Base-by-base conservation (phyloP, 176 grass and related monocot genomes). In the Rhynchospora tenuis region DNA sequence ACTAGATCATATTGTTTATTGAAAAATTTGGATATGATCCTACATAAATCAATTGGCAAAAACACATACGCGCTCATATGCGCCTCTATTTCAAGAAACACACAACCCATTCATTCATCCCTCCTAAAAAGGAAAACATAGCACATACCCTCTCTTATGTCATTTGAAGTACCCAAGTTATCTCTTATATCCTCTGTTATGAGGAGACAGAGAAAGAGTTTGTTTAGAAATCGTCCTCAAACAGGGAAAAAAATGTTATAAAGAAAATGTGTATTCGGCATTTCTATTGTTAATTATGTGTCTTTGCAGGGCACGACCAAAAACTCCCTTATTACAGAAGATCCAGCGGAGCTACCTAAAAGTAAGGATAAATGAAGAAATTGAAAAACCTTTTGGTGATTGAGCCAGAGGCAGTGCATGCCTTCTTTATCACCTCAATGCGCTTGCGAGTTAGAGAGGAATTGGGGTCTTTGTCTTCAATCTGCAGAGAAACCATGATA, bases 321-420 rank as follows among this genome's bases (percentile, higher is more conserved):
- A 72, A 1, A 46, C 50, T 33, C 65, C 65, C 47, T 6, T 52
- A 24, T 26, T 52, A 16, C 46, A 14, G 16, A 73, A 74, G 11
- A 74, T 27, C 50, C 24, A 74, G 52, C 14, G 22, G 45, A 71
- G 76, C 60, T 54, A 81, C 28, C 64, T 22, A 69, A 52, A 42
- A 85, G 20, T 16, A 28, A 89, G 48, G 33, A 79, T 17, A 24
- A 65, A 69, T 11, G 44, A 42, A 67, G 71, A 70, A 89, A 66
- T 73, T 59, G 22, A 43, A 67, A 51, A 85, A 99, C 96, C 96
- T 99, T 80, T 85, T 91, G 83, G 87, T 92, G 23, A 99, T 81
- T 51, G 88, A 83, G 23, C 93, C 91, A 0, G 96, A 95, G 59
- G 78, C 84, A 59, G 69, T 74, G 91, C 95, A 98, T 70, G 88